phyloP scores from a whole-genome alignment of 768 basidiomycete genomes.

The Termitomyces sp. region DNA sequence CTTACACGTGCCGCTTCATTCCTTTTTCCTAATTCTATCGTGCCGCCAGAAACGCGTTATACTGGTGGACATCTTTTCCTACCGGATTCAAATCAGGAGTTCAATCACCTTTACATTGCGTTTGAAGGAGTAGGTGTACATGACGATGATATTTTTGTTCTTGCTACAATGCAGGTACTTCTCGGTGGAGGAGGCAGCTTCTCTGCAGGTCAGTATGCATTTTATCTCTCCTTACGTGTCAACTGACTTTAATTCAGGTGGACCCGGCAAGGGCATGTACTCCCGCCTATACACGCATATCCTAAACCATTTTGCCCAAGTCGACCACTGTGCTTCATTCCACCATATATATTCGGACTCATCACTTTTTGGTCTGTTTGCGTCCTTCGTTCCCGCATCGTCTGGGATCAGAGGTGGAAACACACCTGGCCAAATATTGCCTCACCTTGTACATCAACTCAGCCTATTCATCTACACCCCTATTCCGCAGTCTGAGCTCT shows the following conservation, averaged over 20 bases:
- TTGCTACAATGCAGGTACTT: constrained; percentile 92
- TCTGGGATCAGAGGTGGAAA: constrained; percentile 53
- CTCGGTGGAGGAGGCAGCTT: constrained; percentile 96
- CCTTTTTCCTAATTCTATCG: constrained; percentile 44
- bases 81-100: constrained; percentile 54
- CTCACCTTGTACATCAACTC: constrained; percentile 84
- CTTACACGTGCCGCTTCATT: constrained; percentile 77
- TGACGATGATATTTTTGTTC: constrained; percentile 87
- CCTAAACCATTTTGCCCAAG: constrained; percentile 87
- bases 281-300: constrained; percentile 94
- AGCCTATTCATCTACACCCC: constrained; percentile 71
- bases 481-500: constrained; percentile 64
- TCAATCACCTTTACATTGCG: constrained; percentile 89
- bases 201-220: constrained; percentile 62
- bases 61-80: constrained; percentile 81
- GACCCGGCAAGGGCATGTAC: constrained; percentile 99
- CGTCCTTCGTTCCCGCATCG: constrained; percentile 69
- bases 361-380: constrained; percentile 88
- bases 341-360: constrained; percentile 97
- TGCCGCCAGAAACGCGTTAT: constrained; percentile 52
- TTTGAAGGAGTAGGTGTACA: constrained; percentile 90
- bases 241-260: constrained; percentile 42
- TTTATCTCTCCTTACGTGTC: not conserved
- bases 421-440: constrained; percentile 66
- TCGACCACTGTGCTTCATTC: constrained; percentile 95